Evolutionary conservation across 192 early-diverging fungal species (phyloP), one percentile per base, ranked within the genome.

Genomic region (Piromyces sp.): DNA sequence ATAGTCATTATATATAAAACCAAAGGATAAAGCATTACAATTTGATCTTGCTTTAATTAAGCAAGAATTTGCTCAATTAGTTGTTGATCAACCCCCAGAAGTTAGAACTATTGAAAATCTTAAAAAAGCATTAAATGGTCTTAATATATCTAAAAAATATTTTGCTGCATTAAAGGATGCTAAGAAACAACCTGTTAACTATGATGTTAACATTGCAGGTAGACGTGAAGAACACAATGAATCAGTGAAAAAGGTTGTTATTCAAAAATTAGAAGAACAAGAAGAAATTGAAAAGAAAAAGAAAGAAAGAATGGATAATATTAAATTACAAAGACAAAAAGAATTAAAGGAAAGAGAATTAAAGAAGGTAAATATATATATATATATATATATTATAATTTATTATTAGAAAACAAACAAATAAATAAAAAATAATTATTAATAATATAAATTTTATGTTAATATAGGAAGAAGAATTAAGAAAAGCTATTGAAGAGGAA

Each of bases 21-120:
- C 91, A 0, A 90, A 86, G 16, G 91, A 94, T 84, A 87, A 87
- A 79, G 85, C 89, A 3, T 83, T 89, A 14, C 85, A 91, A 17
- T 92, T 90, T 79, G 91, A 94, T 81, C 86, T 95, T 82, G 96
- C 95, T 3, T 83, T 98, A 26, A 89, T 96, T 30, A 93, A 95
- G 84, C 95, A 96, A 82, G 89, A 92, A 5, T 94, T 92, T 58
- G 94, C 94, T 9, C 93, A 93, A 80, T 85, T 95, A 17, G 89
- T 94, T 79, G 91, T 93, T 40, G 95, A 96, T 51, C 90, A 90
- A 80, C 86, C 92, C 5, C 84, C 86, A 4, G 90, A 93, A 30
- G 86, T 88, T 80, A 89, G 93, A 37, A 88, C 92, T 1, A 84
- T 94, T 0, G 79, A 79, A 13, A 86, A 87, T 14, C 87, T 97